These are phyloP conservation scores for Takashimella koratensis DNA, from an alignment of 1,284 basidiomycete species.

Conservation along the genomic window DNA sequence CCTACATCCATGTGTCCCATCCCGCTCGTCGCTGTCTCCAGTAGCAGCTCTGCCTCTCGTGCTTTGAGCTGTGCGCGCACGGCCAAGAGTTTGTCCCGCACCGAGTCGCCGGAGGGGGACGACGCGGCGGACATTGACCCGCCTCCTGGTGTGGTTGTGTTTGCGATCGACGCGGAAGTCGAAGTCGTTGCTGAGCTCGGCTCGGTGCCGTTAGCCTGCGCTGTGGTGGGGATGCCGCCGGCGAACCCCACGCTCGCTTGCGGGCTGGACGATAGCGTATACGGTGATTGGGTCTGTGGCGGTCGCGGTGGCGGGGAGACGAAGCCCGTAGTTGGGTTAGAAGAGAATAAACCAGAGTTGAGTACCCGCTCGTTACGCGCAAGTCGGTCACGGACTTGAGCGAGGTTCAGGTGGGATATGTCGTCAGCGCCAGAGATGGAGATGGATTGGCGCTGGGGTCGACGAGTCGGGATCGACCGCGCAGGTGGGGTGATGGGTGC, in stretches of 20 bases:
- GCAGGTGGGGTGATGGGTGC: neutral
- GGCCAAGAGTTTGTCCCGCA: slow-evolving; percentile 29
- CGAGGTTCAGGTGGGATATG: slow-evolving; percentile 28
- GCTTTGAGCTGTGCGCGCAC: slow-evolving; percentile 29
- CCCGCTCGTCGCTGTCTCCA: slow-evolving; percentile 4
- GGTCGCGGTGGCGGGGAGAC: neutral
- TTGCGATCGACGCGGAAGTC: neutral
- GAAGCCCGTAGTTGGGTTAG: slow-evolving; percentile 4
- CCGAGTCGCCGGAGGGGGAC: slow-evolving; percentile 19
- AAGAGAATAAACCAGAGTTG: slow-evolving; percentile 23
- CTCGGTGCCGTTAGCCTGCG: neutral
- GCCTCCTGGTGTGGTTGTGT: neutral
- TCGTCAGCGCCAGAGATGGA: slow-evolving; percentile 19
- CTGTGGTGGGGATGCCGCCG: too few species aligned
- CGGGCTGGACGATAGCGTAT: neutral
- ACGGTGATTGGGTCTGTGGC: neutral
- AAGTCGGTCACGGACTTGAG: slow-evolving; percentile 36
- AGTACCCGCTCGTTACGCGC: slow-evolving; percentile 40
- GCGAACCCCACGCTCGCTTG: too few species aligned
- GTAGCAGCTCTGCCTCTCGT: slow-evolving; percentile 37
- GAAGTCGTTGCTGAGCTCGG: neutral
- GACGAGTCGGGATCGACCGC: neutral
- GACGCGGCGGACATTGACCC: neutral
- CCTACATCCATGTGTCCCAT: slow-evolving; percentile 6
- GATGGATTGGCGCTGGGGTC: neutral